Conservation (phyloP, 139 green algal genomes). For the Coelastrella sp. region DNA sequence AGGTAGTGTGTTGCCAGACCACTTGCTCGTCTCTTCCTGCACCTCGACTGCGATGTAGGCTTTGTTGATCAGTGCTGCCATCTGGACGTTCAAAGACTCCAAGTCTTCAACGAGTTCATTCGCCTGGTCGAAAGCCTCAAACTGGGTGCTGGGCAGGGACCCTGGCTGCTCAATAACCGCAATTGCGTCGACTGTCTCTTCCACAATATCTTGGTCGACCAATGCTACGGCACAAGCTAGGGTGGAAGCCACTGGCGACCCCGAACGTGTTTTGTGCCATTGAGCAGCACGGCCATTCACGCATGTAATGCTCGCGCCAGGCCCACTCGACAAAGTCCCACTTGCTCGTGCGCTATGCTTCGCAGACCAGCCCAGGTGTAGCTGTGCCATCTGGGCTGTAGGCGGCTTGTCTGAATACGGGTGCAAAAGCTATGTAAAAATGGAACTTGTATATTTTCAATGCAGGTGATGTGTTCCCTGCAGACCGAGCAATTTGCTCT, state of each 20-base stretch:
- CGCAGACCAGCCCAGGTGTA: background rate
- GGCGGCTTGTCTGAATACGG: too few relatives aligned
- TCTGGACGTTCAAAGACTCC: background rate
- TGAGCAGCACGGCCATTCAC: background rate
- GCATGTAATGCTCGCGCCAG: background rate
- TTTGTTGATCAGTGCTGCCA: background rate
- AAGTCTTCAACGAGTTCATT: background rate
- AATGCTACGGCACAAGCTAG: background rate
- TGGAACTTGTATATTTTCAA: too few relatives aligned
- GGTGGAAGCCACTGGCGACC: background rate
- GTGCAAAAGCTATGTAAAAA: too few relatives aligned
- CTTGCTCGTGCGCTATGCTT: background rate
- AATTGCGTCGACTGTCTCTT: constrained; percentile 5
- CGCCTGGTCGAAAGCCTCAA: constrained; percentile 11
- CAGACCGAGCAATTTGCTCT: too few relatives aligned
- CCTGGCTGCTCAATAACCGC: background rate
- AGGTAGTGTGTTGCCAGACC: background rate
- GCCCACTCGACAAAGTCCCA: background rate
- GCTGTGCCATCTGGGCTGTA: background rate
- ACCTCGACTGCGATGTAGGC: background rate
- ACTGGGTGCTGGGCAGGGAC: background rate
- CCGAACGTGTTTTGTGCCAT: background rate
- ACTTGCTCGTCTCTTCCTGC: constrained; percentile 8
- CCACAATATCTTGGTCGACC: background rate
- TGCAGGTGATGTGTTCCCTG: too few relatives aligned